These are phyloP conservation scores for Paxillus ammoniavirescens DNA, from an alignment of 768 basidiomycete species.

Conservation along the genomic window DNA sequence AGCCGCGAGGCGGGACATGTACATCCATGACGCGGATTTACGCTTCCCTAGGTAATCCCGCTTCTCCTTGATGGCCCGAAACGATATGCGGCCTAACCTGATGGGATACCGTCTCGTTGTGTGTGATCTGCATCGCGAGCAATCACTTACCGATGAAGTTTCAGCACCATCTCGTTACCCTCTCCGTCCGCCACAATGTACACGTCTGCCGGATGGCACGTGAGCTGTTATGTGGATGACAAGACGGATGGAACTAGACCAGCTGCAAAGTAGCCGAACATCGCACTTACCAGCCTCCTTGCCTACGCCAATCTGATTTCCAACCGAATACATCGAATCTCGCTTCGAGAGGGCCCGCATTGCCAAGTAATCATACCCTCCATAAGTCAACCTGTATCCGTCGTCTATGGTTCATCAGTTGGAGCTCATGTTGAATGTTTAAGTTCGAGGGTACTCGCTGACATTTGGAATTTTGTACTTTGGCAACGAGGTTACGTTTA, in stretches of 20 bases:
- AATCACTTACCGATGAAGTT: conserved; percentile 76
- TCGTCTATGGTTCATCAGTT: conserved; percentile 62
- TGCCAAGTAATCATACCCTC: conserved; percentile 96
- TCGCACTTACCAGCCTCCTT: conserved; percentile 83
- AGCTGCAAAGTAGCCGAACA: background rate
- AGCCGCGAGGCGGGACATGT: conserved; percentile 94
- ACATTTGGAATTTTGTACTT: conserved; percentile 94
- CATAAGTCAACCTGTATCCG: conserved; percentile 95
- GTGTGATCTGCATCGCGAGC: background rate
- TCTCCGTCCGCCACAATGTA: conserved; percentile 86
- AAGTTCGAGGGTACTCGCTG: conserved; percentile 8
- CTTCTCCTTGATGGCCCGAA: conserved; percentile 94
- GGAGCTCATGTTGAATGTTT: background rate
- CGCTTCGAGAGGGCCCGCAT: conserved; percentile 91
- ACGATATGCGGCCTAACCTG: conserved; percentile 96
- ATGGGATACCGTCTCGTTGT: conserved; percentile 3
- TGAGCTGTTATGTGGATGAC: conserved; percentile 4
- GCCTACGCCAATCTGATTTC: conserved; percentile 97
- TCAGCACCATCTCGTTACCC: conserved; percentile 85
- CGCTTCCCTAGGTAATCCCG: conserved; percentile 95
- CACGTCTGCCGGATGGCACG: conserved; percentile 49
- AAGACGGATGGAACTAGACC: background rate
- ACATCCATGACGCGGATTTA: conserved; percentile 98
- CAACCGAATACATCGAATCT: conserved; percentile 85
- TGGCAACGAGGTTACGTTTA: conserved; percentile 87